A percentile compares a stretch with the other conserved stretches of the same genome.
Conservation (phyloP, 1,284 basidiomycete genomes). For the Pseudozyma tsukubaensis region DNA sequence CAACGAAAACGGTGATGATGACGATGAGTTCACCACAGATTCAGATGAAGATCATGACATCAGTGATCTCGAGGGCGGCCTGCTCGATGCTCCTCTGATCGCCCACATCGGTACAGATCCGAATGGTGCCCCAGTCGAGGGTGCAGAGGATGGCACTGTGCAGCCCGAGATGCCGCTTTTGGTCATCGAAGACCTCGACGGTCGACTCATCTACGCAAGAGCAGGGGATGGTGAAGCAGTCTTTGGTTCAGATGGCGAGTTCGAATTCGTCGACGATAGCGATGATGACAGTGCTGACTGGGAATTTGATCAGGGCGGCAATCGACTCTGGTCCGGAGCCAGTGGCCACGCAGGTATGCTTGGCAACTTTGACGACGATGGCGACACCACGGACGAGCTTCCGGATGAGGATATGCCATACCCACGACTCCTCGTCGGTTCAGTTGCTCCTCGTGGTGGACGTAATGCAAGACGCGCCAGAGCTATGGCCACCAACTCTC, state of each 20-base stretch:
- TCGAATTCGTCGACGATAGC: slow-evolving; percentile 66
- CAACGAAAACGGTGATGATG: slow-evolving; percentile 55
- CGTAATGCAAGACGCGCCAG: slow-evolving; percentile 63
- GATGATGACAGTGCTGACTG: slow-evolving; percentile 61
- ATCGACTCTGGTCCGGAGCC: slow-evolving; percentile 26
- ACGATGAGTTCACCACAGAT: slow-evolving; percentile 53
- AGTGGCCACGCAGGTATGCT: slow-evolving; percentile 24
- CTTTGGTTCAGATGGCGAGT: slow-evolving; percentile 68
- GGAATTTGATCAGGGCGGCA: slow-evolving; percentile 45
- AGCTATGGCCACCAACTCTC: slow-evolving; percentile 63
- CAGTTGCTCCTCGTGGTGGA: slow-evolving; percentile 64
- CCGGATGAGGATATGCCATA: slow-evolving; percentile 68
- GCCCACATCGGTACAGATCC: slow-evolving; percentile 56
- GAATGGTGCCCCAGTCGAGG: slow-evolving; percentile 15
- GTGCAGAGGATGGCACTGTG: slow-evolving; percentile 12
- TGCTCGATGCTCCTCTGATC: slow-evolving; percentile 59
- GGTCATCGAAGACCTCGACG: slow-evolving; percentile 68
- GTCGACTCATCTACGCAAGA: slow-evolving; percentile 66
- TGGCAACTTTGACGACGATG: slow-evolving; percentile 56
- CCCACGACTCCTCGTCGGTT: slow-evolving; percentile 65
- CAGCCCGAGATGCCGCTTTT: slow-evolving; percentile 62
- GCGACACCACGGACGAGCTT: slow-evolving; percentile 68
- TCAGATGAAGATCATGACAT: slow-evolving; percentile 59
- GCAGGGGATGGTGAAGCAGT: slow-evolving; percentile 68
- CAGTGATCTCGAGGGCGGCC: slow-evolving; percentile 57